Percentiles rank a stretch among this genome's conserved stretches.
Evolutionary conservation across 2,329 filamentous ascomycete genomes (phyloP).

Genomic region (Canariomyces notabilis): DNA sequence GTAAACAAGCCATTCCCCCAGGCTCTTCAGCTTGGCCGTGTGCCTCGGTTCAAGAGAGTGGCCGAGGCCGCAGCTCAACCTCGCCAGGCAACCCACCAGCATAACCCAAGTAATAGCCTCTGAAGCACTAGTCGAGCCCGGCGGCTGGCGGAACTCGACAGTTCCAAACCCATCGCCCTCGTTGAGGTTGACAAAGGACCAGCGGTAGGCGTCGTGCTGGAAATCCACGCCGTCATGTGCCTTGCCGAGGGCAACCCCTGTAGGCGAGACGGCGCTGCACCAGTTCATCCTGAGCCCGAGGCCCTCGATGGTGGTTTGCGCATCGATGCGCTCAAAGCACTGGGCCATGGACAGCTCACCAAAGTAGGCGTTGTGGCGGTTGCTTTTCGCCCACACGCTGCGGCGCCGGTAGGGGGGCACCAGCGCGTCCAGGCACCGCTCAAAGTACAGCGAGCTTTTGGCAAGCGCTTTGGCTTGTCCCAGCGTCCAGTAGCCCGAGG

Average conservation of each 20-base stretch:
- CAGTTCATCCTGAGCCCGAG: conserved; percentile 21
- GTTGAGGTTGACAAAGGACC: conserved; percentile 19
- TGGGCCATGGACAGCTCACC: conserved; percentile 9
- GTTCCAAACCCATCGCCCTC: conserved; percentile 16
- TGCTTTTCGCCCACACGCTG: conserved; percentile 25
- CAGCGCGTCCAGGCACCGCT: conserved; percentile 24
- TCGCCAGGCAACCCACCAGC: conserved; percentile 23
- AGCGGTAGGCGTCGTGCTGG: conserved; percentile 19
- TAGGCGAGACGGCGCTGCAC: conserved; percentile 19
- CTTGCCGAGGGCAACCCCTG: conserved; percentile 18
- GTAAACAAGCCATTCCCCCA: conserved; percentile 23
- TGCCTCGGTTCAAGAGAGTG: conserved; percentile 11
- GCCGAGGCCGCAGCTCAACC: conserved; percentile 18
- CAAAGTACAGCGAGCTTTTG: conserved; percentile 23
- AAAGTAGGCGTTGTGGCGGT: conserved; percentile 23
- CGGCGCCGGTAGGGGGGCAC: conserved; percentile 22
- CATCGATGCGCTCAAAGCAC: conserved; percentile 17
- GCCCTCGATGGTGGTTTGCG: conserved; percentile 6
- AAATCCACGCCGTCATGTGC: conserved; percentile 13
- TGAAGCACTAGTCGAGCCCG: conserved; percentile 12
- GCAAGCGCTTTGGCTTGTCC: conserved; percentile 21
- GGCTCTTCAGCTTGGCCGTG: conserved; percentile 12
- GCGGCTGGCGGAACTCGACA: conserved; percentile 23
- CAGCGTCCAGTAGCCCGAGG: conserved; percentile 18
- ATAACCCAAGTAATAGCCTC: conserved; percentile 22